Base-by-base conservation (phyloP, 2,329 filamentous ascomycete species). In the Penicillium digitatum region DNA sequence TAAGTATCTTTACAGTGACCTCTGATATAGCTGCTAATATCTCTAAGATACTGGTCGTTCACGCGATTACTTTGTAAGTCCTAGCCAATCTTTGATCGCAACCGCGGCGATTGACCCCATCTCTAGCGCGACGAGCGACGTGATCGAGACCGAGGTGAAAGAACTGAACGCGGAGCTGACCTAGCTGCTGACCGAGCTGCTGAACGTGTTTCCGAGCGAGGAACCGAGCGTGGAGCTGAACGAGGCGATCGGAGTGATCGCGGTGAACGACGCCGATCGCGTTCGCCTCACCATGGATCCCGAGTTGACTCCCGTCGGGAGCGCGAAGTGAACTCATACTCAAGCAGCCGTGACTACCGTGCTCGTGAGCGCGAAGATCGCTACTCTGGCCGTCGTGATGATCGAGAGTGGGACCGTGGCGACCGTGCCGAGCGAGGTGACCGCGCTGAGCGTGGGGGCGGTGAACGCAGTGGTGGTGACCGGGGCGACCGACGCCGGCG, bases 361-460 rank as follows among this genome's bases (percentile, higher is more conserved):
- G 93, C 95, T 72, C 82, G 93, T 59, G 93, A 97, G 77, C 88
- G 93, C 59, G 93, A 97, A 75, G 93, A 96, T 65, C 84, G 92
- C 70, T 96, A 96, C 71, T 84, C 85, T 35, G 87, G 87, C 32
- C 83, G 88, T 60, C 79, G 84, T 54, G 83, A 86, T 51, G 88
- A 90, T n/a, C 82, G 88, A 61, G 88, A 88, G 61, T 90, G 88
- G 86, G 87, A 62, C 34, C 56, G 59, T 16, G 57, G 57, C 29
- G 58, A 63, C 16, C 61, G 61, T 34, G 57, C 51, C 0, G 59
- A 63, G n/a, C 61, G 62, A 4, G 49, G 46, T 29, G 58, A 54
- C 9, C 52, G 58, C 2, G 59, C 55, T 16, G 61, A 60, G 4
- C 42, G 59, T 12, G 51, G 57, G 4, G 60, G 42, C 16, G 42